Conservation (phyloP, 1,284 basidiomycete genomes). For the Apiotrichum gracile region DNA sequence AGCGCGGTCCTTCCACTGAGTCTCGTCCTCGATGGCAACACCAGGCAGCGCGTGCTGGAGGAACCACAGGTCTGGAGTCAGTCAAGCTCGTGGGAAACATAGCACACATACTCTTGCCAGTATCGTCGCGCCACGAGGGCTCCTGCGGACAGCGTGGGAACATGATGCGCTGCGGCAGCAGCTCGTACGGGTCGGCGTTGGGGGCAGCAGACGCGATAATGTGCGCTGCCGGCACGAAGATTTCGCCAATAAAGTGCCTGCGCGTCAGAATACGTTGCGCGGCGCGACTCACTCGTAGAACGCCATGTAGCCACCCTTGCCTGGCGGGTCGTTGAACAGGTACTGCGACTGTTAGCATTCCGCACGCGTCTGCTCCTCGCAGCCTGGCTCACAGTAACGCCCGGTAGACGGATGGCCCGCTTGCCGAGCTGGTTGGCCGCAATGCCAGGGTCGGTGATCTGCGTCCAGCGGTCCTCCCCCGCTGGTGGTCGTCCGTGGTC, state of each 20-base stretch:
- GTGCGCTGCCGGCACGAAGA: conserved; percentile 29
- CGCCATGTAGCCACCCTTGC: conserved; percentile 18
- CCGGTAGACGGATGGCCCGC: conserved; percentile 25
- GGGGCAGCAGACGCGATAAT: conserved; percentile 16
- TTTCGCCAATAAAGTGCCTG: conserved; percentile 35
- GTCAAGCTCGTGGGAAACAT: background rate
- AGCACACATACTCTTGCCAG: conserved; percentile 28
- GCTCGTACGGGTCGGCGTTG: background rate
- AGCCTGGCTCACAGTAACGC: conserved; percentile 30
- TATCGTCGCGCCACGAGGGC: conserved; percentile 33
- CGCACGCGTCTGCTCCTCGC: background rate
- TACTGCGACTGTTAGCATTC: conserved; percentile 24
- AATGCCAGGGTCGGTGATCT: conserved; percentile 16
- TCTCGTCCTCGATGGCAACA: conserved; percentile 32
- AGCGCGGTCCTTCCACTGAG: conserved; percentile 28
- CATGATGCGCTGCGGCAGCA: conserved; percentile 28
- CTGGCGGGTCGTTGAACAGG: conserved; percentile 39
- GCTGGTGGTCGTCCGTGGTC: conserved; percentile 3
- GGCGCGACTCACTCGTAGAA: conserved; percentile 21
- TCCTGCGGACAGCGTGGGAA: conserved; percentile 29
- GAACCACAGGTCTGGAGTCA: conserved; percentile 37
- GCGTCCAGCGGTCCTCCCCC: conserved; percentile 28
- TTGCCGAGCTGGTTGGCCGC: conserved; percentile 26
- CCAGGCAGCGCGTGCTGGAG: conserved; percentile 30
- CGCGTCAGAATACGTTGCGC: background rate